Evolutionary conservation across 1,284 basidiomycete genomes (phyloP), one percentile per base, ranked within the genome.

Genomic region (Ceratobasidium sp.): DNA sequence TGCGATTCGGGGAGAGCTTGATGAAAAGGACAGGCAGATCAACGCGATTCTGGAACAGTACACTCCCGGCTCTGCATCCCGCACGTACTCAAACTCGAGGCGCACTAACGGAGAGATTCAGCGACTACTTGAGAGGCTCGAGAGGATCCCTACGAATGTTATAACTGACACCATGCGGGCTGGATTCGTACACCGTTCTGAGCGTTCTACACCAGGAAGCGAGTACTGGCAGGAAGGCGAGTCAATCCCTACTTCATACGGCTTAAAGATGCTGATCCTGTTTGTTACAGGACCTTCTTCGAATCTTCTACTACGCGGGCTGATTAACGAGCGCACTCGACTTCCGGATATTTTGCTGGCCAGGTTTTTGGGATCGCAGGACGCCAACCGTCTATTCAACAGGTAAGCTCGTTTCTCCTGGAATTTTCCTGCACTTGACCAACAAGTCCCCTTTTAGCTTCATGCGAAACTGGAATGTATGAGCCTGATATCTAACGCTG

Each of bases 191-290:
- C 43, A 48, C n/a, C 66, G 51, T 37, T 41, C 37, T n/a, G 51
- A 56, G 29, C 54, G 31, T 29, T 7, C 31, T 7, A 27, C 39
- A 19, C 49, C n/a, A 27, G 64, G 34, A 14, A 14, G 22, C 19
- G 34, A 68, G 22, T 68, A 68, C n/a, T 68, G 64, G 64, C 64
- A 68, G 24, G 64, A 68, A 41, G 64, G 64, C 54, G 9, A 34
- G n/a, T 46, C 37, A 39, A 51, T 1, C 24, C 37, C 19, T 37
- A 27, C 7, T 11, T 62, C 11, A 27, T 22, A 19, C n/a, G n/a
- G 9, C n/a, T 22, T 19, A 11, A 37, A 7, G 9, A 14, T 16
- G 11, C 27, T 58, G 13, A 34, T 37, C 19, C 13, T 19, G 7
- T 31, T 24, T 37, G 3, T 16, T 27, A 16, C 13, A 69, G 66